Evolutionary conservation across 305 asterid genomes (phyloP).

Genomic region (Fraxinus greggii): DNA sequence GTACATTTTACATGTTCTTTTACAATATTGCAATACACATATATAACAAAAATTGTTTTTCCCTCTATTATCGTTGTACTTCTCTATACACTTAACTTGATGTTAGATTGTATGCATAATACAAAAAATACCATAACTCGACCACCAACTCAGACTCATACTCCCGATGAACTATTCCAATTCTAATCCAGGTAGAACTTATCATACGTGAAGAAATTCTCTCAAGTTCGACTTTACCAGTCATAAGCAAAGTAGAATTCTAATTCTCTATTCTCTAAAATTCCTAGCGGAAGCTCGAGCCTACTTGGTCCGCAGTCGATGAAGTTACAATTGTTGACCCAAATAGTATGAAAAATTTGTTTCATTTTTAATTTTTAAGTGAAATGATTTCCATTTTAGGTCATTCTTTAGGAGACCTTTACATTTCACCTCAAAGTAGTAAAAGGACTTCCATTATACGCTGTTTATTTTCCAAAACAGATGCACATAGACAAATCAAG

Average conservation of each 20-base stretch:
- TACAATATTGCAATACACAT: too few relatives aligned
- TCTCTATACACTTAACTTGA: too few relatives aligned
- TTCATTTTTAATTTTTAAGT: not conserved
- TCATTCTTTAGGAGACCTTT: not conserved
- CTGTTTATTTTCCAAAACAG: not conserved
- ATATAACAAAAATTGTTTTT: too few relatives aligned
- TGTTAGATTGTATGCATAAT: not conserved
- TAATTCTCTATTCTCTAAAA: not conserved
- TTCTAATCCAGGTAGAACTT: not conserved
- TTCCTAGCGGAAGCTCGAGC: not conserved
- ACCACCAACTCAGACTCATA: not conserved
- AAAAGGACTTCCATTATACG: not conserved
- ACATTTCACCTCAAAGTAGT: not conserved
- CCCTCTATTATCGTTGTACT: too few relatives aligned
- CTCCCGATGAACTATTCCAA: not conserved
- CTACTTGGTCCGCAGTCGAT: not conserved
- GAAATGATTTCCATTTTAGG: not conserved
- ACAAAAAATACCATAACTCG: not conserved
- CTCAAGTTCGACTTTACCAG: not conserved
- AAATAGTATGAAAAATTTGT: not conserved
- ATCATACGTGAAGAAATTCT: too few relatives aligned
- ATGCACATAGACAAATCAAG: not conserved
- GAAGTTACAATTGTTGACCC: not conserved
- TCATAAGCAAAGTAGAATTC: not conserved
- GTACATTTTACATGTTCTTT: too few relatives aligned